A percentile compares a stretch with the other conserved stretches of the same genome.
phyloP scores from a whole-genome alignment of 23 red algal species.

The Gracilaria gracilis region DNA sequence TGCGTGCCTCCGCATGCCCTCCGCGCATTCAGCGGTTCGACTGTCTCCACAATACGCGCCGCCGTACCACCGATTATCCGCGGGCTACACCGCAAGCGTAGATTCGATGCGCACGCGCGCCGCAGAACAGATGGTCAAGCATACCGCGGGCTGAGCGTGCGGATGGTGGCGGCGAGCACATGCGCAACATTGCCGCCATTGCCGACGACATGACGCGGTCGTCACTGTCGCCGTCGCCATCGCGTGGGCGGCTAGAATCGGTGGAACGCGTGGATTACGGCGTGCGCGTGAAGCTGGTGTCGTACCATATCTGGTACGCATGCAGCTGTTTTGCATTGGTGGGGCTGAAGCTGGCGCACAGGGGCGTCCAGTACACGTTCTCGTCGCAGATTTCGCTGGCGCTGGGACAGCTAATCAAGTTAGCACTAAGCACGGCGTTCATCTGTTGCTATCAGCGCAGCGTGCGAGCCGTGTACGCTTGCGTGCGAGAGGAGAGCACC shows the following conservation, averaged over 20 bases:
- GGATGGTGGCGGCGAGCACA: too few species aligned
- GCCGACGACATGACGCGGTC: too few species aligned
- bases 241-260: background rate
- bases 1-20: too few species aligned
- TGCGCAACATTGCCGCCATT: too few species aligned
- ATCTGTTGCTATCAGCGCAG: background rate
- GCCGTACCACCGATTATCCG: too few species aligned
- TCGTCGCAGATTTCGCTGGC: conserved; percentile 53
- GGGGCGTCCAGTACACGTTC: conserved; percentile 22
- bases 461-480: background rate
- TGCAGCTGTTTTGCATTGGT: conserved; percentile 53
- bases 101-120: background rate
- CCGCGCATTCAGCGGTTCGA: too few species aligned
- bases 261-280: background rate
- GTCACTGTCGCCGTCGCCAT: too few species aligned
- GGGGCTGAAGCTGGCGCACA: conserved; percentile 28
- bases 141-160: too few species aligned
- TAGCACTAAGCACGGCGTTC: conserved; percentile 1
- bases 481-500: background rate
- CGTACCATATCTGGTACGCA: conserved; percentile 3
- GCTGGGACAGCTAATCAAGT: conserved; percentile 43
- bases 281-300: conserved; percentile 32
- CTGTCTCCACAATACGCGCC: too few species aligned
- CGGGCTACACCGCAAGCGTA: background rate
- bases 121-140: background rate